Conservation (phyloP, 164 flowering plant species). For the grape (Vitis vinifera) region DNA sequence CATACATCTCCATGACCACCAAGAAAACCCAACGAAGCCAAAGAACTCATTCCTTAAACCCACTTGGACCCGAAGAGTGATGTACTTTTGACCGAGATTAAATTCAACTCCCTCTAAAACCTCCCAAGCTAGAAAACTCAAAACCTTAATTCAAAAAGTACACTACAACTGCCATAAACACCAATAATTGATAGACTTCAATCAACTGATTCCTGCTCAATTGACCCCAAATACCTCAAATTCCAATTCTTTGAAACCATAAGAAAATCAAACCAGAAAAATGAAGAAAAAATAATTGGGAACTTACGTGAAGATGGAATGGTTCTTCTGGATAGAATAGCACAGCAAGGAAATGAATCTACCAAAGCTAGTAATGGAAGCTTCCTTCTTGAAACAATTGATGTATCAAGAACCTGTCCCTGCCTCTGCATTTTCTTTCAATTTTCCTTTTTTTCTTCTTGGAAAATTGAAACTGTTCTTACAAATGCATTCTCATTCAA, state of each 20-base stretch:
- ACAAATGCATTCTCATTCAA: conserved; percentile 8
- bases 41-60: no score
- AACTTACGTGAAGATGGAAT: conserved; percentile 34
- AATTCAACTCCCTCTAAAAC: neutral
- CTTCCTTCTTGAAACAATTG: conserved; percentile 31
- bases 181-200: no score
- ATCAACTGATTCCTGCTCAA: no score
- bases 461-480: neutral
- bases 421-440: conserved; percentile 23
- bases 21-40: no score
- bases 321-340: conserved; percentile 12
- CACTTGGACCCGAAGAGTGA: no score
- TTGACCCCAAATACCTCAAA: neutral
- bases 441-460: neutral
- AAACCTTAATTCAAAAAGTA: no score
- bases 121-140: no score
- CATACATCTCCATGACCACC: no score
- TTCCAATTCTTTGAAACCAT: neutral
- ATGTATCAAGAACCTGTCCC: conserved; percentile 23
- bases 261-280: neutral
- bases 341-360: conserved; percentile 31
- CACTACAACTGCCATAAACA: no score
- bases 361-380: conserved; percentile 31
- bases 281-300: neutral
- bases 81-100: no score